Evolutionary conservation across 2,329 filamentous ascomycete species (phyloP), one percentile per base, ranked within the genome.

Genomic region (Penicillium decumbens): DNA sequence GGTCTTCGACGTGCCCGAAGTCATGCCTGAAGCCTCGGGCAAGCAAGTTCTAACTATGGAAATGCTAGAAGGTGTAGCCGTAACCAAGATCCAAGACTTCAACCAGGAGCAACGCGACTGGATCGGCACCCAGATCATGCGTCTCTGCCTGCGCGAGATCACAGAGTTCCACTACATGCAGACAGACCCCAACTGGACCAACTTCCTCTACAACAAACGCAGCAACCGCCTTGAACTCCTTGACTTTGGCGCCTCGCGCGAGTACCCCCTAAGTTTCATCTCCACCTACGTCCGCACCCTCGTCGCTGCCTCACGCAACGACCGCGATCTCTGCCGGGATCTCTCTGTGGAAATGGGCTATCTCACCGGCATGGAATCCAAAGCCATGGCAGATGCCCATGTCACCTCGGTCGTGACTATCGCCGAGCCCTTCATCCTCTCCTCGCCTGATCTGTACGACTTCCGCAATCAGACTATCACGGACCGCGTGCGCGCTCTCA

Each of bases 131-230:
- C 88, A 97, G 63, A 88, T 97, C 57, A 80, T 97, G 45, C 87
- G 90, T 3, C 83, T 98, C 9, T 97, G 90, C 66, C 80, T 97
- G 33, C 85, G 91, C 50, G 93, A 97, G 73, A 92, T 97, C 60
- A 85, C 85, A 56, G 89, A 95, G 71, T 97, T 96, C 80, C 84
- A 80, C 53, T 97, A 95, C 75, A 98, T 98, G 93, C 93, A 98
- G 74, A 98, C 93, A 4, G 93, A 98, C 66, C 93, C 93, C 35
- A 98, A 98, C 76, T 98, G 93, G 93, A 97, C 92, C 29, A 98
- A 98, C 72, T 98, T 98, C 70, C 78, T 97, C 18, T 98, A 89
- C 77, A 93, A 97, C 62, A 75, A 83, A 1, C 61, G 75, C 18
- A 82, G 79, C 3, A 75, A 83, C 61, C 87, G 83, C 64, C 84